These are phyloP conservation scores for Malus hybrid DNA, from an alignment of 331 rosid genomes.

Conservation along the genomic window DNA sequence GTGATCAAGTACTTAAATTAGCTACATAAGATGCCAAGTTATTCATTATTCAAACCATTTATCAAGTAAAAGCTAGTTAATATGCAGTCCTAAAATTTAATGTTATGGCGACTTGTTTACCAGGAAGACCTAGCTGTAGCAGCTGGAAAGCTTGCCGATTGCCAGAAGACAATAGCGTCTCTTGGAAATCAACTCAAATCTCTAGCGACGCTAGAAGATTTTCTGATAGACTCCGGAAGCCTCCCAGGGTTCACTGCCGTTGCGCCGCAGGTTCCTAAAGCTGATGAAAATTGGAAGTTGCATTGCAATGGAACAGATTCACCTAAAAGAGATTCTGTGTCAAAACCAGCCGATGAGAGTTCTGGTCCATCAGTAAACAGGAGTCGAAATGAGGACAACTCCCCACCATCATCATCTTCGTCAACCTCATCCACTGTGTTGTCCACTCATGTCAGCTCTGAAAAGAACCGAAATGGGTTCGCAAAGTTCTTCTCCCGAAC, in stretches of 20 bases:
- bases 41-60: neutral
- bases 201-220: slow-evolving; percentile 81
- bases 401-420: slow-evolving; percentile 39
- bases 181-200: slow-evolving; percentile 79
- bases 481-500: slow-evolving; percentile 84
- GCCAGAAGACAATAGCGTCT: slow-evolving; percentile 93
- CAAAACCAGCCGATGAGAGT: slow-evolving; percentile 33
- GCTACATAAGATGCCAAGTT: too few relatives aligned
- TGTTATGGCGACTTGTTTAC: slow-evolving; percentile 7
- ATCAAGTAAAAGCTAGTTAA: neutral
- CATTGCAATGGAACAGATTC: slow-evolving; percentile 59
- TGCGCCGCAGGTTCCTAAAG: slow-evolving; percentile 25
- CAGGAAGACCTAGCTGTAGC: slow-evolving; percentile 85
- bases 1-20: slow-evolving; percentile 13
- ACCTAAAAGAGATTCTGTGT: slow-evolving; percentile 50
- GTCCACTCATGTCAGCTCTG: slow-evolving; percentile 47
- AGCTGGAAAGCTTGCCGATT: slow-evolving; percentile 84
- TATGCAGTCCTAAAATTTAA: neutral
- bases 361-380: slow-evolving; percentile 16
- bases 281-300: slow-evolving; percentile 46
- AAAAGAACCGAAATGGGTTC: slow-evolving; percentile 76
- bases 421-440: slow-evolving; percentile 37
- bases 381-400: slow-evolving; percentile 33
- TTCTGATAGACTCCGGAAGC: slow-evolving; percentile 58
- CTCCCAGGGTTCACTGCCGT: slow-evolving; percentile 45